Percentiles rank a stretch among this genome's conserved stretches.
Conservation (phyloP, 371 early-diverging fungal genomes). For the Parasitella parasitica region DNA sequence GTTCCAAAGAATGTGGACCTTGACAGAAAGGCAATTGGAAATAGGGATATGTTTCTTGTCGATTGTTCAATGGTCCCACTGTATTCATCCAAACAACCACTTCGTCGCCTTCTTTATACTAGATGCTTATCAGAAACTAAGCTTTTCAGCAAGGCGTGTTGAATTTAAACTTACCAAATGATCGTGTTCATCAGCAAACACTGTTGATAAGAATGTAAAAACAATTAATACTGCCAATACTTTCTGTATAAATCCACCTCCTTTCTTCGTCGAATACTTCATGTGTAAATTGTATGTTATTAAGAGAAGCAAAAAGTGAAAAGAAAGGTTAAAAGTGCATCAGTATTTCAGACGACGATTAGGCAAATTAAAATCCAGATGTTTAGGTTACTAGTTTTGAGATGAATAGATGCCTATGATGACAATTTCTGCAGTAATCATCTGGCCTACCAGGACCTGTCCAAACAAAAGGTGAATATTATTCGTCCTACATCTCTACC, state of each 20-base stretch:
- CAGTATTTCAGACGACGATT: too few relatives aligned
- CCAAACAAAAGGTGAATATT: too few relatives aligned
- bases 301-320: background rate
- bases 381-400: too few relatives aligned
- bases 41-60: slow-evolving; percentile 82
- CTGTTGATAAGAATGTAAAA: background rate
- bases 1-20: slow-evolving; percentile 56
- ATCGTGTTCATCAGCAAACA: slow-evolving; percentile 47
- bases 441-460: too few relatives aligned
- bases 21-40: slow-evolving; percentile 76
- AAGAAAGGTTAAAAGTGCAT: background rate
- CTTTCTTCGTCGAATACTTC: background rate
- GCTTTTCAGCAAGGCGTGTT: background rate
- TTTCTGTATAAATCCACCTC: background rate
- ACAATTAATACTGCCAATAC: background rate
- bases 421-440: too few relatives aligned
- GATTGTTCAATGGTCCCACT: slow-evolving; percentile 66
- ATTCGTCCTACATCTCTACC: too few relatives aligned
- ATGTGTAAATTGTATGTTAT: background rate
- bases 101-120: slow-evolving; percentile 58
- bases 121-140: background rate
- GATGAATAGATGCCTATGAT: too few relatives aligned
- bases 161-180: slow-evolving; percentile 38
- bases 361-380: too few relatives aligned
- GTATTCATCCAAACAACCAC: slow-evolving; percentile 76